Evolutionary conservation across 2,329 filamentous ascomycete genomes (phyloP), one percentile per base, ranked within the genome.

Genomic region (Colletotrichum sp.): DNA sequence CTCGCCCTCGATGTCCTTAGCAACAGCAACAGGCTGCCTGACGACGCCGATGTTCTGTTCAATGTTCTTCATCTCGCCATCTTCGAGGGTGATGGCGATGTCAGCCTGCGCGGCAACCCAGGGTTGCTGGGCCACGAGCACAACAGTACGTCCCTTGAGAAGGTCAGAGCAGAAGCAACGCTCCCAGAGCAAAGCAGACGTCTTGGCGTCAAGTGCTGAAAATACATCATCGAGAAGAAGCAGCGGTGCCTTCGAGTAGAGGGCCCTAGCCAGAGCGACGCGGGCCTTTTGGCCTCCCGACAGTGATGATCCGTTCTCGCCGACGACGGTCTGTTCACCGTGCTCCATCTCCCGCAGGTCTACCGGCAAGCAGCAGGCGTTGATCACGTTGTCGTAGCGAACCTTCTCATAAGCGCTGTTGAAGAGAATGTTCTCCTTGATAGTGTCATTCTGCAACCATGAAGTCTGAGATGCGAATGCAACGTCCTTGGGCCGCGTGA

Each of bases 221-320:
- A 92, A 91, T 4, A 92, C 86, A 74, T 92, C 91, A 77, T 92
- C 91, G 2, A 92, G 86, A 1, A 92, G 83, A 26, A 92, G 83
- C 3, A 92, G 84, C 3, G 89, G 84, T 0, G 90, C 87, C 70
- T 88, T 88, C 2, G 90, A 92, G 80, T 92, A 92, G 2, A 92
- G 80, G 8, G 90, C 89, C 72, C 91, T 85, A 2, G 91, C 91
- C 39, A 92, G 81, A 15, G 90, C 89, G 44, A 92, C 88, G 8
- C 90, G 86, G 34, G 89, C 89, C 77, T 90, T 90, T 77, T 92
- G 90, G 1, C 90, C 90, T 26, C 90, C 90, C 0, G 89, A 91
- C 10, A 92, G 81, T 5, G 89, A 89, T 8, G 89, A 87, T 0
- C 90, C 90, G 69, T 89, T 90, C 79, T 91, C 89, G 5, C 89